Evolutionary conservation across 225 moss, liverwort and hornwort species (phyloP).

Genomic region (Antitrichia curtipendula): DNA sequence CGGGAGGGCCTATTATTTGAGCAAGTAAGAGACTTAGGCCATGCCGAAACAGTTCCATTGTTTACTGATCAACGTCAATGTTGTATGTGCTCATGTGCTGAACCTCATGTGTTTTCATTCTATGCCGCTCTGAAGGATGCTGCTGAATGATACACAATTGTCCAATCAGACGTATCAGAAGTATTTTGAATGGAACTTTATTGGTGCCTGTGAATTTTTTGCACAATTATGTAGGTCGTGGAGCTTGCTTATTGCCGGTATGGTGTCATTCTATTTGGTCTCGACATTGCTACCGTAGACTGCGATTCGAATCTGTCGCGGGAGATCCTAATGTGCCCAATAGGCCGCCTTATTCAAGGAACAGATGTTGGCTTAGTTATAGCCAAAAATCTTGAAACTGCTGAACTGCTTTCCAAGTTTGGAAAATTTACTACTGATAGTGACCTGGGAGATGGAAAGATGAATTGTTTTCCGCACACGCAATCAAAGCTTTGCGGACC

Average conservation of each 20-base stretch:
- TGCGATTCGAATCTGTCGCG: background rate
- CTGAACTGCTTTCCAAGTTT: slow-evolving; percentile 31
- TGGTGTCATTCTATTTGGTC: slow-evolving; percentile 33
- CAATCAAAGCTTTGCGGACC: background rate
- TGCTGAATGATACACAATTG: background rate
- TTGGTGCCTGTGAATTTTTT: background rate
- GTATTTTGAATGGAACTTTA: background rate
- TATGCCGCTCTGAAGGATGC: background rate
- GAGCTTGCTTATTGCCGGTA: slow-evolving; percentile 32
- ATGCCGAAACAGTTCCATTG: background rate
- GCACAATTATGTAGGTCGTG: slow-evolving; percentile 12
- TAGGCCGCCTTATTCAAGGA: slow-evolving; percentile 11
- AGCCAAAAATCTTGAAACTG: slow-evolving; percentile 34
- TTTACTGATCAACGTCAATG: background rate
- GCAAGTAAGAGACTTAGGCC: slow-evolving; percentile 10
- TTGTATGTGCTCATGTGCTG: background rate
- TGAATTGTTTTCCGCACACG: background rate
- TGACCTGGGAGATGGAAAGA: background rate
- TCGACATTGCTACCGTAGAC: slow-evolving; percentile 10
- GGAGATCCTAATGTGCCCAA: slow-evolving; percentile 27
- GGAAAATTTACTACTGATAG: background rate
- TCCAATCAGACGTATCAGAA: background rate
- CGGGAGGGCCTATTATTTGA: slow-evolving; percentile 21
- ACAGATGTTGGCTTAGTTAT: slow-evolving; percentile 43
- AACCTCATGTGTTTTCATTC: background rate